Evolutionary conservation across 768 basidiomycete species (phyloP), one percentile per base, ranked within the genome.

Genomic region (Mycena indigotica): DNA sequence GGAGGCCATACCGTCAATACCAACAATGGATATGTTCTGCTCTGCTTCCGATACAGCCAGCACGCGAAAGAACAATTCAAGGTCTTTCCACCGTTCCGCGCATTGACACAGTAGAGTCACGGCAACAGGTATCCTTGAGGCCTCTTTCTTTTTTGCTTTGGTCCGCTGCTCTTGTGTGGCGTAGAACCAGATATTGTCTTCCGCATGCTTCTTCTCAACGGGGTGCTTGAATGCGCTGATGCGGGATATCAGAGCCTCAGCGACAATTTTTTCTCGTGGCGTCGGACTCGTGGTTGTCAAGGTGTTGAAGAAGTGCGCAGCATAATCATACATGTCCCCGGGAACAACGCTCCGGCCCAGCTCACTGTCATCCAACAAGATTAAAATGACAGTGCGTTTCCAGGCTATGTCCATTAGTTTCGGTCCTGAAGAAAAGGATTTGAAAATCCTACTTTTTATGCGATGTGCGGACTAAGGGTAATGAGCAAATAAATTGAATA

Each of bases 281-380:
- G 62, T 58, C 25, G 65, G 60, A 3, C 32, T 10, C 1, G 49
- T 53, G 16, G 65, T 52, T 17, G 50, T 23, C n/a, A 59, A 63
- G 19, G 5, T 51, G 25, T 35, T 35, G 2, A 65, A 49, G 16
- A 44, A 39, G 28, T 53, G 26, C 40, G 52, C 58, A 2, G 55
- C 60, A 16, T 62, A 59, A 13, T 61, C 63, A 50, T 58, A 61
- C 3, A 62, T 28, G 53, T 65, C 57, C 15, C 63, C 63, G 21
- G 45, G 19, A n/a, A 32, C n/a, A n/a, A 65, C 60, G 15, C 44
- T 17, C 8, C 16, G 38, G 3, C 53, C 56, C 2, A 41, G 19
- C 6, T 25, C 35, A 2, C 40, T 21, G 48, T 54, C 44, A 17
- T 45, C 57, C 35, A 54, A 60, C 51, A 53, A 62, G 3, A 65